Evolutionary conservation across 1,284 basidiomycete genomes (phyloP), one percentile per base, ranked within the genome.

Genomic region (Papiliotrema flavescens): DNA sequence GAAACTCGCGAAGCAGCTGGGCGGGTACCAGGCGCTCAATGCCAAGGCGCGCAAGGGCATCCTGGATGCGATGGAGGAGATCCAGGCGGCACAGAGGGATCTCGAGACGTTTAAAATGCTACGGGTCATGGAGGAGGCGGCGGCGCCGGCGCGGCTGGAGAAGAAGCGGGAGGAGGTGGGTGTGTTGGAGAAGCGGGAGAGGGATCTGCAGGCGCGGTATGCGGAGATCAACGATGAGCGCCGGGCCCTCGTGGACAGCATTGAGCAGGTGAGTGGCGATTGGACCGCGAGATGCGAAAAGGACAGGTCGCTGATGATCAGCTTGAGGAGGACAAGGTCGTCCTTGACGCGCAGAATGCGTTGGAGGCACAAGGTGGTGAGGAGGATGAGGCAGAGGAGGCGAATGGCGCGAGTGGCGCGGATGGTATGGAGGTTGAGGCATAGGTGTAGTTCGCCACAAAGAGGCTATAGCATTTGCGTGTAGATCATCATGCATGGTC

Each of bases 1-100:
- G 83, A 94, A 92, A 75, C 83, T 98, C 19, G 83, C 80, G 14
- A 85, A 95, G 61, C 83, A 85, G 22, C 82, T 98, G 7, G 94
- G 93, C 40, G 96, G 96, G 2, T 98, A 98, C 76, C 84, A 90
- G 68, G 82, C 83, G 37, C 84, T 95, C 15, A 86, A 86, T 41
- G 82, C 82, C 63, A 83, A 84, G 42, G 80, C 95, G 7, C 79
- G 81, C 15, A 84, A 84, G 66, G 83, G 86, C 7, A 78, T 95
- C 37, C 77, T 76, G 1, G 82, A 84, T 40, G 82, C 85, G 0
- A 89, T 88, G 67, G 83, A 83, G 39, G 86, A 88, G 61, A 78
- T 92, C 39, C 82, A 86, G 51, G 80, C 80, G 64, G 80, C 80
- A 17, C 79, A 87, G 65, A 68, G 87, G 36, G 90, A 95, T 48